Percentiles rank a stretch among this genome's conserved stretches.
These are phyloP conservation scores for Helenozyma rhizophorensis DNA, from an alignment of 805 yeast species.

Conservation along the genomic window DNA sequence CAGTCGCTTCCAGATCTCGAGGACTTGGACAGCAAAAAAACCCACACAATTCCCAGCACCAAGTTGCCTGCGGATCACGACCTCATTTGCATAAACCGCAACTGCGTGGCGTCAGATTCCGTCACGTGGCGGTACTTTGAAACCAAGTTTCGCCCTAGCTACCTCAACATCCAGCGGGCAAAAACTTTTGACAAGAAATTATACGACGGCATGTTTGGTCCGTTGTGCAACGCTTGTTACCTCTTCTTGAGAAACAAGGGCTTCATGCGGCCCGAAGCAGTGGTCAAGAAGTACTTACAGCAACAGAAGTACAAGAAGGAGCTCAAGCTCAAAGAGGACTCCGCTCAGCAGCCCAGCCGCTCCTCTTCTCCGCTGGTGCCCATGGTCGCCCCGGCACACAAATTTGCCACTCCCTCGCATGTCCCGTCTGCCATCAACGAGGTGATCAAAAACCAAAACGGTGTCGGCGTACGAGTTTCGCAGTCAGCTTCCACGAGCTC, in stretches of 20 bases:
- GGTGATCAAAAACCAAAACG: conserved; percentile 21
- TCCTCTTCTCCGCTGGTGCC: conserved; percentile 8
- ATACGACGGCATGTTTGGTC: conserved; percentile 46
- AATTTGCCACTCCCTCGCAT: conserved; percentile 38
- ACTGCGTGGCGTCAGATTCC: conserved; percentile 35
- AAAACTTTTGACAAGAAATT: conserved; percentile 35
- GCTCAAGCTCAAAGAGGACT: conserved; percentile 25
- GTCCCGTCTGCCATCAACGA: conserved; percentile 37
- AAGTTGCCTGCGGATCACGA: conserved; percentile 39
- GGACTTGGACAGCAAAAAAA: conserved; percentile 40
- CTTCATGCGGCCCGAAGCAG: conserved; percentile 43
- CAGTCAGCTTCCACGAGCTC: conserved; percentile 6
- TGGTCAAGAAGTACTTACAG: conserved; percentile 41
- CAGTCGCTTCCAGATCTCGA: conserved; percentile 42
- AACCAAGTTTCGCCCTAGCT: conserved; percentile 32
- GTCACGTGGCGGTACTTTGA: conserved; percentile 44
- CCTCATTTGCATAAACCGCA: conserved; percentile 35
- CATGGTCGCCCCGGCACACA: conserved; percentile 18
- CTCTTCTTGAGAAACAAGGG: conserved; percentile 39
- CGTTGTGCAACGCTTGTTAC: conserved; percentile 44
- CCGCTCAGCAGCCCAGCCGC: conserved; percentile 5
- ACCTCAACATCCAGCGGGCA: conserved; percentile 34
- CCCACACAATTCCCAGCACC: conserved; percentile 36
- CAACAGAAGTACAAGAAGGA: conserved; percentile 41
- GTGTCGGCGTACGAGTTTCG: conserved; percentile 1